Evolutionary conservation across 345 rosid species (phyloP).

Genomic region (Triadica sebifera): DNA sequence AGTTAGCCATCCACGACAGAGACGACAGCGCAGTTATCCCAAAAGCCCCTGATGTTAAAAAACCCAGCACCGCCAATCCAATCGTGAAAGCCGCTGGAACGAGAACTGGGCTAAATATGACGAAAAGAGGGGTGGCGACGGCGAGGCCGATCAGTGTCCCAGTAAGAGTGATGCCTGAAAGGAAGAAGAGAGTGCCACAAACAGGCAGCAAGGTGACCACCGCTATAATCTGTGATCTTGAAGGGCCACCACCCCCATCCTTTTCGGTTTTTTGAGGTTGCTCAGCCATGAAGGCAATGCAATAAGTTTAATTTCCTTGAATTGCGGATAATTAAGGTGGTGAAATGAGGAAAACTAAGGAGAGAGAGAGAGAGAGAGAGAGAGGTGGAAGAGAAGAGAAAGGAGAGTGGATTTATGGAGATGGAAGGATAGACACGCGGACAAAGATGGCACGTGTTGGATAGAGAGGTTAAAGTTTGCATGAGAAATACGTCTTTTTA

Average conservation of each 20-base stretch:
- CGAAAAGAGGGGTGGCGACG: constrained; percentile 56
- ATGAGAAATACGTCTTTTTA: neutral
- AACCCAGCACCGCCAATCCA: constrained; percentile 56
- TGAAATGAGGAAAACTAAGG: neutral
- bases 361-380: neutral
- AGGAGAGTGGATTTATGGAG: constrained; percentile 4
- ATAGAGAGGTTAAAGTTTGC: neutral
- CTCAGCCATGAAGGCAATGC: constrained; percentile 4
- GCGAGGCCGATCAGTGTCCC: constrained; percentile 63
- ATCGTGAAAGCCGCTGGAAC: constrained; percentile 63
- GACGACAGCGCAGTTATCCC: constrained; percentile 72
- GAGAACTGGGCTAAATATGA: constrained; percentile 75
- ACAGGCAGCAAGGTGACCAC: constrained; percentile 50
- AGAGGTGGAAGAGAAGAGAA: neutral
- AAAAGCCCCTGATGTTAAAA: constrained; percentile 62
- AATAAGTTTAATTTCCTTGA: neutral
- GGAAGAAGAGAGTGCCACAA: constrained; percentile 58
- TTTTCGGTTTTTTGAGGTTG: neutral
- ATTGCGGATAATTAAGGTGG: neutral
- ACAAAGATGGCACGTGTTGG: constrained; percentile 4
- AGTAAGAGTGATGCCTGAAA: constrained; percentile 60
- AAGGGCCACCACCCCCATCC: constrained; percentile 18
- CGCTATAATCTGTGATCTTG: constrained; percentile 46
- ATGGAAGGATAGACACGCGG: constrained; percentile 1
- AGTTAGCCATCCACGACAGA: constrained; percentile 50